Evolutionary conservation across 139 green algal species (phyloP).

Genomic region (Ulvella scutata): DNA sequence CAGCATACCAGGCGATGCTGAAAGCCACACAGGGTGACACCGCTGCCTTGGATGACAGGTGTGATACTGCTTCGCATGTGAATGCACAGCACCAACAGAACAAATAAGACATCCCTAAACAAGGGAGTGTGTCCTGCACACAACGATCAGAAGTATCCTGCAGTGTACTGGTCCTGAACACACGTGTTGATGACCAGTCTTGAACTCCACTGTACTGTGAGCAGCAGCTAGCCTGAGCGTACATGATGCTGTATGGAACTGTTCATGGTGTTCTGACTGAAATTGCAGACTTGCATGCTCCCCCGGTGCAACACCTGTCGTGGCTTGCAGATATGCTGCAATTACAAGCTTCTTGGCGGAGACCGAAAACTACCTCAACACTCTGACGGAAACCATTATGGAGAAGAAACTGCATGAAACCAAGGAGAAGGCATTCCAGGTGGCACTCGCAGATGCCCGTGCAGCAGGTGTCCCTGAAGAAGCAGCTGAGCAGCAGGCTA

Average conservation of each 20-base stretch:
- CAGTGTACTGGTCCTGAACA: no score
- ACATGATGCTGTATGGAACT: no score
- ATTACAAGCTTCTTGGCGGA: conserved; percentile 72
- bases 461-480: conserved; percentile 45
- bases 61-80: no score
- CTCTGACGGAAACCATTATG: conserved; percentile 42
- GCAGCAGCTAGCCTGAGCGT: no score
- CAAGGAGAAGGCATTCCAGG: conserved; percentile 27
- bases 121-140: no score
- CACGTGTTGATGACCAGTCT: no score
- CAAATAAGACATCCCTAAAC: no score
- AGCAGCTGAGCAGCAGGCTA: conserved; percentile 40
- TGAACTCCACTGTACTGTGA: no score
- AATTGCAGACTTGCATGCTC: no score
- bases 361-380: conserved; percentile 91
- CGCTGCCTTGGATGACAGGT: conserved; percentile 12
- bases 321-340: conserved; percentile 27
- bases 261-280: no score
- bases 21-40: conserved; percentile 1
- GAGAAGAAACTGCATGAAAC: conserved; percentile 48
- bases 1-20: conserved; percentile 87
- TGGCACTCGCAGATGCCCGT: conserved; percentile 33
- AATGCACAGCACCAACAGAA: no score
- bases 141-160: no score
- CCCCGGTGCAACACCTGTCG: neutral